phyloP scores from a whole-genome alignment of 169 alveolate genomes.

The Amoebophrya sp. region DNA sequence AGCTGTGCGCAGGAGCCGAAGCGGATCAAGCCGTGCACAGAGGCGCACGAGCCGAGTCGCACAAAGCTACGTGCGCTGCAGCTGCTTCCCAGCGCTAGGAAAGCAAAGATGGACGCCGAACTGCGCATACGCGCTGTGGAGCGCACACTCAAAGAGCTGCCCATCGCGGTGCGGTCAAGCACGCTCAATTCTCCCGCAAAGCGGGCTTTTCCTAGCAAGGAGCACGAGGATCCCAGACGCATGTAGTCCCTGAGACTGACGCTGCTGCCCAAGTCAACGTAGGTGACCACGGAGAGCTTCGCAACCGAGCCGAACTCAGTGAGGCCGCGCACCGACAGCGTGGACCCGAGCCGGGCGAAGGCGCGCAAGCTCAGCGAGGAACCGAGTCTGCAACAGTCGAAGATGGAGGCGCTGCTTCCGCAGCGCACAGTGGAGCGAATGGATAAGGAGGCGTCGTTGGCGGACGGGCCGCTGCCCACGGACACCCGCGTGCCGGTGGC shows the following conservation, averaged over 20 bases:
- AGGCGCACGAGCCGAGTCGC: background rate
- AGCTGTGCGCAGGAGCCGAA: background rate
- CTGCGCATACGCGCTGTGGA: background rate
- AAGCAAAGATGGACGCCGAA: background rate
- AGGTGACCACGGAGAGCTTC: background rate
- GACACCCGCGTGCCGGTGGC: background rate
- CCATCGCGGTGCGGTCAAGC: background rate
- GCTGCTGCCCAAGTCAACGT: background rate
- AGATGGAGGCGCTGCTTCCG: background rate
- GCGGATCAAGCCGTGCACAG: conserved; percentile 20
- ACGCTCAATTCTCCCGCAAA: background rate
- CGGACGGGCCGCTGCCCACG: background rate
- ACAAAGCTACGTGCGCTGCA: background rate
- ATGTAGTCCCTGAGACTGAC: background rate
- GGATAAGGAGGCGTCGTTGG: conserved; percentile 9
- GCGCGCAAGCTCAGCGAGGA: background rate
- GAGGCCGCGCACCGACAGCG: background rate
- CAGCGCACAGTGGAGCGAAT: background rate
- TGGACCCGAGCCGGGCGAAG: background rate
- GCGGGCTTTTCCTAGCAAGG: background rate
- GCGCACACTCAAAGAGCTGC: background rate
- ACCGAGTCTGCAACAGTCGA: background rate
- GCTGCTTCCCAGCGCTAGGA: background rate
- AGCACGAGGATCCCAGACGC: conserved; percentile 21
- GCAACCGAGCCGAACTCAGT: background rate